Evolutionary conservation across 768 basidiomycete genomes (phyloP), one percentile per base, ranked within the genome.

Genomic region (Mycena albidolilacea): DNA sequence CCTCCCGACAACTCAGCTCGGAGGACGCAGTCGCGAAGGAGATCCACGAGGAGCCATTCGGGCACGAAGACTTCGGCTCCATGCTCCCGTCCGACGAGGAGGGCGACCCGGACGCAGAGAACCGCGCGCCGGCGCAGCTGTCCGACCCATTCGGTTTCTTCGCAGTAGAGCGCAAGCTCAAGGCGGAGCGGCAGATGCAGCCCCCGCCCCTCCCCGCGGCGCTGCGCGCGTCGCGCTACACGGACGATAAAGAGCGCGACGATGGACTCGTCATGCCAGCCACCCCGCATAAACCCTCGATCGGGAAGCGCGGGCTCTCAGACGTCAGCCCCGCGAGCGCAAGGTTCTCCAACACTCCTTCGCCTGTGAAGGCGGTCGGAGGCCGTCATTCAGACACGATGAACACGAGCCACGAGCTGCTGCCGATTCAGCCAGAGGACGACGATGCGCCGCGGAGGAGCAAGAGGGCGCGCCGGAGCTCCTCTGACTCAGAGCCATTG

Each of bases 61-160:
- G 55, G 37, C 67, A 39, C 58, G 23, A 35, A 3, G 75, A 73
- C 43, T 66, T 73, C 44, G 66, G 59, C 48, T 50, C 65, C 59
- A 65, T 67, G 69, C 44, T 57, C 19, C 58, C 68, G 1, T 57
- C 62, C 21, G 67, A 57, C 39, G 64, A 76, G n/a, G 75, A 73
- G 2, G 23, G 21, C 17, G 76, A 75, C 65, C 55, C 19, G n/a
- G 79, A 76, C 41, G 68, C 61, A 62, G 65, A 73, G 44, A 64
- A 75, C 30, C 62, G 63, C 30, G 50, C 76, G 7, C 74, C 73
- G 35, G 74, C 78, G 10, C 79, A 75, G 41, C 30, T 38, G 48
- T 88, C 88, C 0, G 90, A 91, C 71, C 90, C 89, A 0, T 91
- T 91, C 71, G 90, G 90, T 0, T 90, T 91, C 72, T 81, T 89